Percentiles rank a stretch among this genome's conserved stretches.
phyloP scores from a whole-genome alignment of 2,329 filamentous ascomycete genomes.

The Gnomoniopsis smithogilvyi region DNA sequence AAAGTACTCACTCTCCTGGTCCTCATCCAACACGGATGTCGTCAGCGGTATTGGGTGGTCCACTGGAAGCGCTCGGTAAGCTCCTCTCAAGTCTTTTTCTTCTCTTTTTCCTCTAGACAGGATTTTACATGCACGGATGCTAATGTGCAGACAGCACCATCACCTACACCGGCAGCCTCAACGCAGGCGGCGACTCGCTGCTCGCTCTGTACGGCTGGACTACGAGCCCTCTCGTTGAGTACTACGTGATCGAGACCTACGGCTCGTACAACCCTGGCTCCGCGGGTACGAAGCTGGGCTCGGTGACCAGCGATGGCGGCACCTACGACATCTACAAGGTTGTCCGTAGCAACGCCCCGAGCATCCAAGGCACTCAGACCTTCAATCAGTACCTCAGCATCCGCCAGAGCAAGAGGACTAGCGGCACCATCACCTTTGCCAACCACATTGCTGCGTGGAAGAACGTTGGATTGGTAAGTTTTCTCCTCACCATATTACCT shows the following conservation, averaged over 20 bases:
- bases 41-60: slow-evolving; percentile 8
- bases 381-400: slow-evolving; percentile 44
- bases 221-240: not conserved
- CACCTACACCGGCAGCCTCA: slow-evolving; percentile 1
- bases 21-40: slow-evolving; percentile 8
- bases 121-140: not conserved
- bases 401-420: slow-evolving; percentile 37
- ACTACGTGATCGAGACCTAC: slow-evolving; percentile 26
- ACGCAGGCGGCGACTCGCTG: slow-evolving; percentile 4
- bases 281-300: slow-evolving; percentile 13
- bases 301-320: slow-evolving; percentile 21
- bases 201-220: slow-evolving; percentile 10
- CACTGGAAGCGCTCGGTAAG: slow-evolving; percentile 9
- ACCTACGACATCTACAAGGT: slow-evolving; percentile 22
- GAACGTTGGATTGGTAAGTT: slow-evolving; percentile 29
- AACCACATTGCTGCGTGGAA: slow-evolving; percentile 47
- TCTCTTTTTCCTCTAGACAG: too few species aligned
- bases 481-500: too few species aligned
- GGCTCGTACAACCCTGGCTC: slow-evolving; percentile 21
- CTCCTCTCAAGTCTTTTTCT: not conserved
- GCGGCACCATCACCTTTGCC: slow-evolving; percentile 40
- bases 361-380: slow-evolving; percentile 37
- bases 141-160: not conserved
- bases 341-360: slow-evolving; percentile 29
- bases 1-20: slow-evolving; percentile 6